These are phyloP conservation scores for Chytriomyces sp. DNA, from an alignment of 192 early-diverging fungal genomes.

Conservation along the genomic window DNA sequence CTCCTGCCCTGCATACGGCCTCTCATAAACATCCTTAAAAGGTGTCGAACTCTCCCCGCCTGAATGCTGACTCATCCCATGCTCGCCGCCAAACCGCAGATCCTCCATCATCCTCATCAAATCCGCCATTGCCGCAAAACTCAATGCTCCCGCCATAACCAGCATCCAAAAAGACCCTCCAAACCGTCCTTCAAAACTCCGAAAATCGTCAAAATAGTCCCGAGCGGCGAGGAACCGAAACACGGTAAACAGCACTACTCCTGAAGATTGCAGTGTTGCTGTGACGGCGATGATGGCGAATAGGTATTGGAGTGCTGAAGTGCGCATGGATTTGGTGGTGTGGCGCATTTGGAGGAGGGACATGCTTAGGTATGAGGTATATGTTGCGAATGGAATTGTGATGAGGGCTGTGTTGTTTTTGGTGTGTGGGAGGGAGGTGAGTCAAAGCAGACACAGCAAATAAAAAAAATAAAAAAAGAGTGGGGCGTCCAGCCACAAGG, in stretches of 20 bases:
- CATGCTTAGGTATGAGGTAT: neutral
- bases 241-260: neutral
- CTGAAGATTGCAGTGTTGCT: neutral
- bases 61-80: too few species aligned
- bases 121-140: too few species aligned
- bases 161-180: neutral
- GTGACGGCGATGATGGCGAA: neutral
- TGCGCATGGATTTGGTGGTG: neutral
- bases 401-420: neutral
- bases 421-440: neutral
- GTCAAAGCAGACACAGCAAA: neutral
- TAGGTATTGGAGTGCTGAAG: neutral
- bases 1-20: too few species aligned
- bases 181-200: neutral
- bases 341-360: neutral
- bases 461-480: too few species aligned
- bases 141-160: neutral
- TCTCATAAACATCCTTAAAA: too few species aligned
- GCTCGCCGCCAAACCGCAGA: too few species aligned
- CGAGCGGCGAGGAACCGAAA: neutral
- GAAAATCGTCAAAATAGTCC: neutral
- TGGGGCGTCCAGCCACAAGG: too few species aligned
- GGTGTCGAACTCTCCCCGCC: too few species aligned
- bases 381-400: neutral
- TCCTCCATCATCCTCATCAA: too few species aligned